Conservation (phyloP, 768 basidiomycete species). For the Leccinum aurantiacum region DNA sequence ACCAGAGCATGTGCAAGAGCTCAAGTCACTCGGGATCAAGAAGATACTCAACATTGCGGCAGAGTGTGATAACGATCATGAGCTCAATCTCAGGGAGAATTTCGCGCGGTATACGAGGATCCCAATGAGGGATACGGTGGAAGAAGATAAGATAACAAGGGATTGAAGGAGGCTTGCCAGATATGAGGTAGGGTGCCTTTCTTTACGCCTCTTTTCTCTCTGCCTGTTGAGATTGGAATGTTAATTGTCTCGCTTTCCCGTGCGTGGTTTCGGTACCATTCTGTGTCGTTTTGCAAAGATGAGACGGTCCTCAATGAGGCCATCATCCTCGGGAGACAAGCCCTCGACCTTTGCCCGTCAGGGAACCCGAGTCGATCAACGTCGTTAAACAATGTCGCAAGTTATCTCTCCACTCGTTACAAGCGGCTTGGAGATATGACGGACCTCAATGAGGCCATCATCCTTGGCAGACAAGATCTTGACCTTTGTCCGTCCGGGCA, state of each 20-base stretch:
- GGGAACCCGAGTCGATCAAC: too few relatives aligned
- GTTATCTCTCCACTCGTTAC: too few relatives aligned
- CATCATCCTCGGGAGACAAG: too few relatives aligned
- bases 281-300: constrained; percentile 47
- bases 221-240: constrained; percentile 2
- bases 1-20: constrained; percentile 71
- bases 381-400: too few relatives aligned
- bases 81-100: constrained; percentile 57
- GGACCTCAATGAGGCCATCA: too few relatives aligned
- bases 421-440: too few relatives aligned
- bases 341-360: too few relatives aligned
- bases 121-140: constrained; percentile 93
- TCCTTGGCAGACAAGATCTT: too few relatives aligned
- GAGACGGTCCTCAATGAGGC: constrained; percentile 38
- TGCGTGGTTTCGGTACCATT: constrained; percentile 6
- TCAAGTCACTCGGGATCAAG: constrained; percentile 75
- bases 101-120: constrained; percentile 88
- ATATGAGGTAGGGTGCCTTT: constrained; percentile 66
- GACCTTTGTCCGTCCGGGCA: too few relatives aligned
- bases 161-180: constrained; percentile 82
- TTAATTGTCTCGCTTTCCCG: background rate
- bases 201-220: constrained; percentile 1
- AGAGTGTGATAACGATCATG: constrained; percentile 87
- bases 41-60: constrained; percentile 89
- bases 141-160: constrained; percentile 86